A percentile compares a stretch with the other conserved stretches of the same genome.
Conservation (phyloP, 75 land plant species). For the Larix kaempferi region DNA sequence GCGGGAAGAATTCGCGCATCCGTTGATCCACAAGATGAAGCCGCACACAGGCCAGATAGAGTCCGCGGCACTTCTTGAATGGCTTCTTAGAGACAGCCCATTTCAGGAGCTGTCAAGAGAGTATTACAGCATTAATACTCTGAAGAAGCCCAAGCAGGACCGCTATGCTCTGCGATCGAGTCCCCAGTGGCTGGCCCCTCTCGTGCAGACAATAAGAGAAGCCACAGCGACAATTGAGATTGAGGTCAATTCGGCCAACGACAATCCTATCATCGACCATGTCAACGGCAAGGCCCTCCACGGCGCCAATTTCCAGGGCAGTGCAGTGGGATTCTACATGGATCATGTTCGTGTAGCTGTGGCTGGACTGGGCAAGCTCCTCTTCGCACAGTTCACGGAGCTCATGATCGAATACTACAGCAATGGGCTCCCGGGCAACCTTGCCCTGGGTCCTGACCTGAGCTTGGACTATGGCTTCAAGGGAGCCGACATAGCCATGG, state of each 20-base stretch:
- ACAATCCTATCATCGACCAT: constrained; percentile 80
- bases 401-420: constrained; percentile 68
- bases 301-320: constrained; percentile 12
- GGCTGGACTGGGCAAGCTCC: constrained; percentile 42
- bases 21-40: constrained; percentile 48
- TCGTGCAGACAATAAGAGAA: constrained; percentile 65
- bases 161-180: constrained; percentile 84
- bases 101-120: constrained; percentile 57
- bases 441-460: constrained; percentile 45
- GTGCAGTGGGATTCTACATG: neutral
- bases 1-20: constrained; percentile 46
- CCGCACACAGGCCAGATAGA: constrained; percentile 72
- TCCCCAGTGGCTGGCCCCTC: constrained; percentile 85
- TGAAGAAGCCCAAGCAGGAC: constrained; percentile 87
- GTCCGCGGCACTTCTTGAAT: constrained; percentile 87
- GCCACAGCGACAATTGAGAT: constrained; percentile 64
- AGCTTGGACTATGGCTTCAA: constrained; percentile 66
- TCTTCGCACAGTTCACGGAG: constrained; percentile 61
- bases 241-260: constrained; percentile 86
- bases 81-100: constrained; percentile 55
- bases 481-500: constrained; percentile 65
- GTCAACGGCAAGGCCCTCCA: constrained; percentile 32
- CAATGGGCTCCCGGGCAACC: constrained; percentile 60
- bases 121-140: constrained; percentile 58
- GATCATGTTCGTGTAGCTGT: neutral